Evolutionary conservation across 2,329 filamentous ascomycete species (phyloP).

Genomic region (Aspergillus neoniger): DNA sequence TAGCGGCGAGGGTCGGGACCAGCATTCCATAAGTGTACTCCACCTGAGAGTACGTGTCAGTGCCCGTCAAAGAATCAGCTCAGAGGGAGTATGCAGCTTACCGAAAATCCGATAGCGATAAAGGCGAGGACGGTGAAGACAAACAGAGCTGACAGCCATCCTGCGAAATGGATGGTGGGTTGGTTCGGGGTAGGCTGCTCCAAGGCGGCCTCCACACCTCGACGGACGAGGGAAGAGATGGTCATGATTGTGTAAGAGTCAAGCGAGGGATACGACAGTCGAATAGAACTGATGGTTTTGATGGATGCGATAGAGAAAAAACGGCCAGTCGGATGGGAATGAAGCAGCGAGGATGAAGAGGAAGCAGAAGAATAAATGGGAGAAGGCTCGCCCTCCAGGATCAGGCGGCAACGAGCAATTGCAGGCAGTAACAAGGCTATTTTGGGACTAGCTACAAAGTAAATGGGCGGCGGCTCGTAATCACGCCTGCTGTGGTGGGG

Average conservation of each 20-base stretch:
- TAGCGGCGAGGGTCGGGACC: slow-evolving; percentile 62
- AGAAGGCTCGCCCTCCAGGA: neutral
- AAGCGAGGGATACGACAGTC: neutral
- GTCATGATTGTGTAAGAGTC: slow-evolving; percentile 26
- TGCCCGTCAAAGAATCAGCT: slow-evolving; percentile 22
- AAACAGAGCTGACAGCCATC: slow-evolving; percentile 31
- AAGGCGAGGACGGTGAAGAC: slow-evolving; percentile 27
- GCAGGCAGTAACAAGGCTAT: slow-evolving; percentile 11
- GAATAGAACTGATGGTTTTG: neutral
- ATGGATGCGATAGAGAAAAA: slow-evolving; percentile 6
- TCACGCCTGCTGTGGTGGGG: slow-evolving; percentile 8
- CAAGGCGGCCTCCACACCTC: slow-evolving; percentile 37
- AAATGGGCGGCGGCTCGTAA: too few relatives aligned
- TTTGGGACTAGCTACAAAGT: neutral
- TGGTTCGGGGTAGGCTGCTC: slow-evolving; percentile 23
- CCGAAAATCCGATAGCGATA: slow-evolving; percentile 7
- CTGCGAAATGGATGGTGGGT: slow-evolving; percentile 23
- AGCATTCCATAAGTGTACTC: slow-evolving; percentile 63
- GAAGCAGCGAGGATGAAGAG: neutral
- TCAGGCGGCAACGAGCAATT: neutral
- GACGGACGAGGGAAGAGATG: slow-evolving; percentile 36
- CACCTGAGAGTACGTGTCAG: slow-evolving; percentile 32
- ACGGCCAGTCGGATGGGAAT: slow-evolving; percentile 9
- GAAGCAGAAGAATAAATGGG: slow-evolving; percentile 1
- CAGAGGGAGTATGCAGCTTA: neutral